Conservation (phyloP, 495 filamentous ascomycete species). For the Aspergillus carlsbadensis region DNA sequence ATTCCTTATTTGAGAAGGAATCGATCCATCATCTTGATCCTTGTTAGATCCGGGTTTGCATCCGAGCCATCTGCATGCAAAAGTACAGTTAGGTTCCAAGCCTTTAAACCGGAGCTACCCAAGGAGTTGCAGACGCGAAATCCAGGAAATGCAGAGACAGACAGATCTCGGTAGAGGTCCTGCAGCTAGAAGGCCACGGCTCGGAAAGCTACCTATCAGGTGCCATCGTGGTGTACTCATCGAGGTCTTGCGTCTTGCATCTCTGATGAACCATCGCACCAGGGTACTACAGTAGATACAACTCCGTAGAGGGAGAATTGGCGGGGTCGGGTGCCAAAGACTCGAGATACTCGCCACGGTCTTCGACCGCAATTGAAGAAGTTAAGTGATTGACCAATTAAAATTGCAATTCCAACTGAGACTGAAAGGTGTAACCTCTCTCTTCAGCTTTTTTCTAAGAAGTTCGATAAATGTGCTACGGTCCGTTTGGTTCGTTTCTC, state of each 20-base stretch:
- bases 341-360: too few species aligned
- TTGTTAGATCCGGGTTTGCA: not conserved
- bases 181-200: not conserved
- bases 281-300: not conserved
- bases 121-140: conserved; percentile 6
- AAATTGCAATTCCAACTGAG: too few species aligned
- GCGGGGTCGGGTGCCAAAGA: too few species aligned
- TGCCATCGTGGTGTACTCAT: not conserved
- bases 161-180: conserved; percentile 5
- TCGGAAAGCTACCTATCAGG: conserved; percentile 10
- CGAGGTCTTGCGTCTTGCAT: not conserved
- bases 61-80: conserved; percentile 4
- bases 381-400: too few species aligned
- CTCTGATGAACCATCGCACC: not conserved
- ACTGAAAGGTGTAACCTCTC: too few species aligned
- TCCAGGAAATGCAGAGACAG: conserved; percentile 8
- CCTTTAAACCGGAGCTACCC: not conserved
- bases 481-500: too few species aligned
- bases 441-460: too few species aligned
- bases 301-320: not conserved
- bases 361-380: too few species aligned
- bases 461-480: too few species aligned
- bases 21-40: conserved; percentile 13
- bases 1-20: conserved; percentile 1
- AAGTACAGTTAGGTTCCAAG: conserved; percentile 13